These are phyloP conservation scores for Dryadomyces quercivorus DNA, from an alignment of 2,329 filamentous ascomycete genomes.

Conservation along the genomic window DNA sequence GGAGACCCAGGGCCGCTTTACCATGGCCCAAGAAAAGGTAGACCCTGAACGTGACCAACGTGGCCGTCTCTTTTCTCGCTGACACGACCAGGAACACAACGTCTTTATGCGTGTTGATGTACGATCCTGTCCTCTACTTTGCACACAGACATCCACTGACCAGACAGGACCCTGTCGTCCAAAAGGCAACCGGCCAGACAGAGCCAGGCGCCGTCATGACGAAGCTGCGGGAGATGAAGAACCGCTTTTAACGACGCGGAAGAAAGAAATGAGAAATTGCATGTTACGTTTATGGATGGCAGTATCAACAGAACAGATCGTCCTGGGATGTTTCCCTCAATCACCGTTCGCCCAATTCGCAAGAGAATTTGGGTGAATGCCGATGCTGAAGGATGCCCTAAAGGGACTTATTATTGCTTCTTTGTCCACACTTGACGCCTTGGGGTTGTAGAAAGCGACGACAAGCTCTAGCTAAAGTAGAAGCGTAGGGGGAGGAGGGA, in stretches of 20 bases:
- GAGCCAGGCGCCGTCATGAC: slow-evolving; percentile 77
- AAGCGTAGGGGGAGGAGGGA: slow-evolving; percentile 27
- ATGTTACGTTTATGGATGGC: not conserved
- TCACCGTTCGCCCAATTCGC: slow-evolving; percentile 8
- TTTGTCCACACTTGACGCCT: slow-evolving; percentile 57
- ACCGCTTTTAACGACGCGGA: slow-evolving; percentile 47
- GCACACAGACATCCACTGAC: slow-evolving; percentile 6
- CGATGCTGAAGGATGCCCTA: slow-evolving; percentile 14
- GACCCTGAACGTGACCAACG: slow-evolving; percentile 6
- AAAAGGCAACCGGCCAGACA: slow-evolving; percentile 70
- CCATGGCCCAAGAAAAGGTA: slow-evolving; percentile 94
- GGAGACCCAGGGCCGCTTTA: slow-evolving; percentile 91
- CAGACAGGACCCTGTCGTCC: slow-evolving; percentile 63
- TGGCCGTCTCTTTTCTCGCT: not conserved
- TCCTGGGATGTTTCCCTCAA: slow-evolving; percentile 20
- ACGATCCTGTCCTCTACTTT: slow-evolving; percentile 14
- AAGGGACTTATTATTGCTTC: slow-evolving; percentile 42
- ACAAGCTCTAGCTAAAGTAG: slow-evolving; percentile 56
- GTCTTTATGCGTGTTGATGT: slow-evolving; percentile 88
- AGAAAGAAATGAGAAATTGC: not conserved
- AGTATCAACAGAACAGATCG: slow-evolving; percentile 6
- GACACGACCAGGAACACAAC: slow-evolving; percentile 60
- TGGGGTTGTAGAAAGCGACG: slow-evolving; percentile 35
- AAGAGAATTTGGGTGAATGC: slow-evolving; percentile 9
- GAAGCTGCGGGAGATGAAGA: slow-evolving; percentile 83